Evolutionary conservation across 225 moss, liverwort and hornwort genomes (phyloP).

Genomic region (Sphagnum tenellum): DNA sequence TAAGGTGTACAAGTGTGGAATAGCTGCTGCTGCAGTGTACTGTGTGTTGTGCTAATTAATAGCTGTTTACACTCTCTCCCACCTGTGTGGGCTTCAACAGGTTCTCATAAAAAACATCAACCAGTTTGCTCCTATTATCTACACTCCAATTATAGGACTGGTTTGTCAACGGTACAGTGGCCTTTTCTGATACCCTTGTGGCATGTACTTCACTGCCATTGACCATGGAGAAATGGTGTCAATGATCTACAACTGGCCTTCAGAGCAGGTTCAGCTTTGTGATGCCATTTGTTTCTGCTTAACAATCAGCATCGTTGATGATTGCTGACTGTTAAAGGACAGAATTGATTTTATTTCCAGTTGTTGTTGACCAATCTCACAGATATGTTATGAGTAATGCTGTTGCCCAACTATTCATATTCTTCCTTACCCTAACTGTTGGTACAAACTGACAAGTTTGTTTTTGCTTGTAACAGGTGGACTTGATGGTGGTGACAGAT

Average conservation of each 20-base stretch:
- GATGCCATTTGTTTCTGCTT: too few relatives aligned
- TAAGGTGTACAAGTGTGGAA: too few relatives aligned
- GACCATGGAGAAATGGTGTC: conserved; percentile 91
- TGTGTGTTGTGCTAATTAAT: background rate
- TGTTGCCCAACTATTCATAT: too few relatives aligned
- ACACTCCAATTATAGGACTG: conserved; percentile 95
- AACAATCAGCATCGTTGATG: too few relatives aligned
- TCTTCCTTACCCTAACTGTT: too few relatives aligned
- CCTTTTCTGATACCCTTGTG: conserved; percentile 81
- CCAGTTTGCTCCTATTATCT: conserved; percentile 79
- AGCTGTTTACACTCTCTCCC: too few relatives aligned
- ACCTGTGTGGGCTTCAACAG: conserved; percentile 13
- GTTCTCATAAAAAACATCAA: conserved; percentile 90
- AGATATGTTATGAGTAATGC: too few relatives aligned
- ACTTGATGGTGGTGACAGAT: conserved; percentile 98
- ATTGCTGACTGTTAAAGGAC: too few relatives aligned
- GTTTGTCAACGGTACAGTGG: conserved; percentile 98
- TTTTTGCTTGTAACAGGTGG: conserved; percentile 39
- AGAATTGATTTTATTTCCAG: too few relatives aligned
- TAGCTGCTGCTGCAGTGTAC: too few relatives aligned
- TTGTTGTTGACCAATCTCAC: too few relatives aligned
- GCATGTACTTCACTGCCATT: conserved; percentile 87
- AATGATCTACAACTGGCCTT: conserved; percentile 92
- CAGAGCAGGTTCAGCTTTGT: conserved; percentile 46
- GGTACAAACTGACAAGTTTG: too few relatives aligned